phyloP scores from a whole-genome alignment of 306 rosid genomes.

The Rubus parviflorus region DNA sequence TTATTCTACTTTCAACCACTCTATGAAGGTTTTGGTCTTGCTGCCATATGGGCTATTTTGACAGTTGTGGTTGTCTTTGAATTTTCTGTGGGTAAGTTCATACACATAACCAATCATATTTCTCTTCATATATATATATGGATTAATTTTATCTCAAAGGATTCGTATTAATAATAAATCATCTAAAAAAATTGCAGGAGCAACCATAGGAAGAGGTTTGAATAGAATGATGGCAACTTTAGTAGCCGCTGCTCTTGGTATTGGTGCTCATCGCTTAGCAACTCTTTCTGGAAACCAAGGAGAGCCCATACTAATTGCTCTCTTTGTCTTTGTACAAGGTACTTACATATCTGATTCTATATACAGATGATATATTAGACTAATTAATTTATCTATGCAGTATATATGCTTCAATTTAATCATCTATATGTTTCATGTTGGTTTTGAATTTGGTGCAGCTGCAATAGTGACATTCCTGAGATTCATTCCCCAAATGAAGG shows the following conservation, averaged over 20 bases:
- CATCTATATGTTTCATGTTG: neutral
- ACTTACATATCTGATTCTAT: neutral
- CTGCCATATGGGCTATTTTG: conserved; percentile 33
- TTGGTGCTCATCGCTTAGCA: conserved; percentile 33
- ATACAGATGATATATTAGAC: neutral
- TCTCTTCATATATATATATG: neutral
- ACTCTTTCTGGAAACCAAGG: conserved; percentile 25
- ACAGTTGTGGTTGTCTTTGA: conserved; percentile 32
- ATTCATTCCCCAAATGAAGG: conserved; percentile 25
- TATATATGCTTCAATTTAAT: neutral
- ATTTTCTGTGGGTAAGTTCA: conserved; percentile 30
- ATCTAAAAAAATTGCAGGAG: conserved; percentile 26
- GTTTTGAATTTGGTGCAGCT: conserved; percentile 8
- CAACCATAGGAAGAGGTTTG: conserved; percentile 39
- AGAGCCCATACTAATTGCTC: conserved; percentile 25
- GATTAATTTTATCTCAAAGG: neutral
- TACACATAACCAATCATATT: neutral
- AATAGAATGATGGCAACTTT: conserved; percentile 41
- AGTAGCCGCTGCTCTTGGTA: conserved; percentile 29
- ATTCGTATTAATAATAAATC: neutral
- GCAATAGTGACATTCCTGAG: conserved; percentile 22
- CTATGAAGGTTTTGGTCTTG: conserved; percentile 25
- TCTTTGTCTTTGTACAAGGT: conserved; percentile 20
- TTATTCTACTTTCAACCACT: conserved; percentile 30
- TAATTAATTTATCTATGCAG: neutral